Evolutionary conservation across 2,329 filamentous ascomycete genomes (phyloP), one percentile per base, ranked within the genome.

Genomic region (Blastomyces parvus): DNA sequence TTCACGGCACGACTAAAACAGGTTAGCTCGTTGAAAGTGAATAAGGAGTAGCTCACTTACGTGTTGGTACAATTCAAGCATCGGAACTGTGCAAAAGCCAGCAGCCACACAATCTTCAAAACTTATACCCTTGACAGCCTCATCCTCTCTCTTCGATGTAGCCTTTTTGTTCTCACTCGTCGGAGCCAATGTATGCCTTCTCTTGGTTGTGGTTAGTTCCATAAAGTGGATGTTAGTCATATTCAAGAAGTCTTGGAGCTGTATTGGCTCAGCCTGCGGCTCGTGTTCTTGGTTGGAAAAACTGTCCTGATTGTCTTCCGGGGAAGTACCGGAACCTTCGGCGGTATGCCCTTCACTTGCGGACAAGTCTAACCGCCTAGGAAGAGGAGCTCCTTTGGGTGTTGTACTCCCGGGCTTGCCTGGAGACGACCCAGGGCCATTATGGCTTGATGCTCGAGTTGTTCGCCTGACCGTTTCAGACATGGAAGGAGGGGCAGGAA

Each of bases 151-250:
- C 38, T 73, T 67, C 42, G 64, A 52, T 57, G 63, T 60, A 42
- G 62, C 64, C 67, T 73, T 78, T 52, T 70, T 73, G 53, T 69
- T 72, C 65, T 69, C 77, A 53, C 82, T 78, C 60, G 77, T 79
- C 25, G 86, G 86, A 2, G 84, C 88, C 56, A 88, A 86, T 0
- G 93, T 97, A 69, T 95, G 89, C 62, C 94, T 84, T 68, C 93
- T 83, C 74, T 97, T 97, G 0, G 92, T 97, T 0, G 93, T 96
- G n/a, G 88, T 96, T 59, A 99, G 81, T 73, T 99, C 94, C 89
- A 99, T 97, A 78, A 99, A 99, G 62, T 92, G 90, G 70, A 99
- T 96, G 64, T 90, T 95, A 2, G 93, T 97, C 86, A 96, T 87
- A 66, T 95, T 90, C 55, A 99, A 79, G 76, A 99, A 99, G 61